These are phyloP conservation scores for Moricandia moricandioides DNA, from an alignment of 345 rosid species.

Conservation along the genomic window DNA sequence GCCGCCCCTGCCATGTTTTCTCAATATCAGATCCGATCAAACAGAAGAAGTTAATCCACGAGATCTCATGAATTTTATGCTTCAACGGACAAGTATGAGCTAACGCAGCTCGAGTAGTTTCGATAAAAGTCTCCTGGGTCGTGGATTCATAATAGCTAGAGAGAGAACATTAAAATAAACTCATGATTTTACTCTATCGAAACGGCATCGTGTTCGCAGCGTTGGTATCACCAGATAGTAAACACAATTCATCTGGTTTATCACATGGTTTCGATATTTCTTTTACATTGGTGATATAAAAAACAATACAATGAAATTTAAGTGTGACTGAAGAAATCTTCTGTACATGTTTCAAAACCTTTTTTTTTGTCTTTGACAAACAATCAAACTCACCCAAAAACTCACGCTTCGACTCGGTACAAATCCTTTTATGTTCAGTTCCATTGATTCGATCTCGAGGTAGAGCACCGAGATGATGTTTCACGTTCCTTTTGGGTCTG, in stretches of 20 bases:
- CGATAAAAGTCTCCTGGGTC: slow-evolving; percentile 10
- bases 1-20: slow-evolving; percentile 77
- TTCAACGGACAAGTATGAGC: slow-evolving; percentile 6
- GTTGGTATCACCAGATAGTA: neutral
- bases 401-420: slow-evolving; percentile 26
- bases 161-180: neutral
- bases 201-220: neutral
- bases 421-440: slow-evolving; percentile 25
- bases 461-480: slow-evolving; percentile 1
- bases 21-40: slow-evolving; percentile 37
- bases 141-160: slow-evolving; percentile 1
- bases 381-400: slow-evolving; percentile 29
- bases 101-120: neutral
- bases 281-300: neutral
- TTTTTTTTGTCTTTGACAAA: slow-evolving; percentile 22
- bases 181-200: neutral
- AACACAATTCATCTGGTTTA: neutral
- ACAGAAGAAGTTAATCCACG: neutral
- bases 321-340: slow-evolving; percentile 10
- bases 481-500: slow-evolving; percentile 20
- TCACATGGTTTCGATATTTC: neutral
- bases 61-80: slow-evolving; percentile 26
- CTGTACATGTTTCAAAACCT: slow-evolving; percentile 42
- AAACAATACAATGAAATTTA: slow-evolving; percentile 23
- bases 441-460: slow-evolving; percentile 16